Conservation (phyloP, 345 rosid genomes). For the Salix brachista region DNA sequence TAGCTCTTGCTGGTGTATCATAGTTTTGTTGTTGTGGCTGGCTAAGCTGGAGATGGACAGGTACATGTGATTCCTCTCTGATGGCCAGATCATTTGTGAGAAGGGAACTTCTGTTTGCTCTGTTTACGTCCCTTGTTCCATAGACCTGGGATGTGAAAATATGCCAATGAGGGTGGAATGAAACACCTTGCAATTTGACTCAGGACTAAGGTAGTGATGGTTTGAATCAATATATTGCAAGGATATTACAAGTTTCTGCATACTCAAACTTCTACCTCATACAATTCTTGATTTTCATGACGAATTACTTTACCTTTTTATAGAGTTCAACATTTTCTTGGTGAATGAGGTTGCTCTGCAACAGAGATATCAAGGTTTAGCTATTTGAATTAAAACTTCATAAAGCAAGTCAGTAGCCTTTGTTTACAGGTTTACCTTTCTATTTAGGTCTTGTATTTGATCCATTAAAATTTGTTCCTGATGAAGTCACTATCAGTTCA, state of each 20-base stretch:
- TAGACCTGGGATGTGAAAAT: constrained; percentile 33
- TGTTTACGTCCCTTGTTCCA: constrained; percentile 40
- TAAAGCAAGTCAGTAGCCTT: not conserved
- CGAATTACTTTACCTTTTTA: constrained; percentile 59
- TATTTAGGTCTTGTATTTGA: constrained; percentile 53
- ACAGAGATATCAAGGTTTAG: constrained; percentile 17
- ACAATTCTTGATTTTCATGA: constrained; percentile 44
- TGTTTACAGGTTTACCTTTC: constrained; percentile 40
- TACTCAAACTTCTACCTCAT: constrained; percentile 30
- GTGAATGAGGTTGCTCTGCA: constrained; percentile 57
- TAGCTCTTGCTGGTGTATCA: constrained; percentile 40
- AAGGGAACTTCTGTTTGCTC: constrained; percentile 35
- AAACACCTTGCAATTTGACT: constrained; percentile 15
- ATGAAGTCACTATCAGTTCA: constrained; percentile 12
- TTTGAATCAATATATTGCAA: constrained; percentile 11
- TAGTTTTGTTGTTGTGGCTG: constrained; percentile 51
- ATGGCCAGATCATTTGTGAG: constrained; percentile 41
- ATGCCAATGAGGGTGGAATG: constrained; percentile 25
- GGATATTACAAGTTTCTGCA: constrained; percentile 4
- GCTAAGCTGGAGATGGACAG: constrained; percentile 62
- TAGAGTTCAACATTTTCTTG: constrained; percentile 65
- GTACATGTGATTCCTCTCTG: constrained; percentile 50
- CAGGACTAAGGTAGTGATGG: not conserved
- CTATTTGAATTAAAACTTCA: constrained; percentile 13
- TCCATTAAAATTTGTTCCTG: constrained; percentile 65